Evolutionary conservation across 306 rosid species (phyloP), one percentile per base, ranked within the genome.

Genomic region (Nissolia schottii): DNA sequence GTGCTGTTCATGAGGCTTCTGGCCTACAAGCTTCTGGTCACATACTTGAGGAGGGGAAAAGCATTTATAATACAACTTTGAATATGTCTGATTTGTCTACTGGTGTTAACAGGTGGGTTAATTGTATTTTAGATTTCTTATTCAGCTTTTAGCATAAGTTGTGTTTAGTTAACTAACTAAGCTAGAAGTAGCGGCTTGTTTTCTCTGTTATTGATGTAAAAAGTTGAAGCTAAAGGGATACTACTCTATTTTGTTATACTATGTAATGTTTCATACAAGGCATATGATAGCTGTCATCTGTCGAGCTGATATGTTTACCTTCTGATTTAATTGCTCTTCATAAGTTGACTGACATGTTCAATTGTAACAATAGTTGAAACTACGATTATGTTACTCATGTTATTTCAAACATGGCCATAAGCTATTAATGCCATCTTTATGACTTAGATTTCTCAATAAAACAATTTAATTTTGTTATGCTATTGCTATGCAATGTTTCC

Each of bases 71-170:
- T 73, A 91, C 97, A 10, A 94, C 97, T 77, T 81, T 91, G 81
- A 94, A 81, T 68, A 87, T 91, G 97, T 94, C 99, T 16, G 97
- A 94, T 75, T 79, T 94, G 68, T 85, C 97, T 63, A 87, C 95
- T 49, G 96, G 97, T 73, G 53, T 85, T 72, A 91, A 94, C 83
- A 94, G 96, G 99, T 91, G 65, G 24, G 27, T 77, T 67, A 64
- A 27, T 77, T 70, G 29, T 40, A 55, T 66, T 25, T 58, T 22
- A 59, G 8, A 46, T 32, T 54, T 71, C 71, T 62, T 43, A 56
- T 79, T 29, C 58, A 22, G 12, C 67, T 59, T 64, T 56, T 58
- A 66, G 56, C 73, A 49, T 65, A 49, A 61, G 43, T 22, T 50
- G 31, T 34, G 34, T 37, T 28, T 64, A 19, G 70, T 58, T 56